phyloP scores from a whole-genome alignment of 345 rosid species.

The Fremontodendron californicum region DNA sequence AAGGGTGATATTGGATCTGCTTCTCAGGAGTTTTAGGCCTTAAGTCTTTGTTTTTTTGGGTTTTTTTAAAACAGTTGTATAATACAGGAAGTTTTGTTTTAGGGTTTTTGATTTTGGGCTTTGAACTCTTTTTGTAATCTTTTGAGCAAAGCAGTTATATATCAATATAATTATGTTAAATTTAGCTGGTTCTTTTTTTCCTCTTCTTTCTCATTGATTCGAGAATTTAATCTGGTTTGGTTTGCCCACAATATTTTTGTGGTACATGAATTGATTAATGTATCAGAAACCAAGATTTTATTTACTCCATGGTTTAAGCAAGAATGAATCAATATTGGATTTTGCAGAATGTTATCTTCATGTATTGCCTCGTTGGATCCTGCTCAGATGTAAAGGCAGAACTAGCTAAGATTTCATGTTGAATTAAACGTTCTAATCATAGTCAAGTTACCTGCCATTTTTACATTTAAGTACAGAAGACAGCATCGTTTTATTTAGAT shows the following conservation, averaged over 20 bases:
- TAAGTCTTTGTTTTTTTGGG: not conserved
- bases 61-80: not conserved
- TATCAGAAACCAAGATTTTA: not conserved
- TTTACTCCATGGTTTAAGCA: not conserved
- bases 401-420: too few relatives aligned
- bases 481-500: too few relatives aligned
- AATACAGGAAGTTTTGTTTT: not conserved
- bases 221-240: not conserved
- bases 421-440: too few relatives aligned
- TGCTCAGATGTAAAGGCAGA: too few relatives aligned
- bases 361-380: too few relatives aligned
- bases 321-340: not conserved
- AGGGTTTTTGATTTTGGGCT: not conserved
- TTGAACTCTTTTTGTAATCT: not conserved
- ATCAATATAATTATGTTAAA: not conserved
- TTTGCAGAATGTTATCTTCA: not conserved
- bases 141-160: not conserved
- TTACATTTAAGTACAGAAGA: too few relatives aligned
- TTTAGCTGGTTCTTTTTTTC: not conserved
- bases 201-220: not conserved
- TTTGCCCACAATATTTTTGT: not conserved
- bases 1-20: conserved; percentile 66
- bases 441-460: too few relatives aligned
- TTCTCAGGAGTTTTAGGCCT: conserved; percentile 55
- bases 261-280: not conserved